A percentile compares a stretch with the other conserved stretches of the same genome.
phyloP scores from a whole-genome alignment of 345 rosid species.

The Zanthoxylum bungeanum region DNA sequence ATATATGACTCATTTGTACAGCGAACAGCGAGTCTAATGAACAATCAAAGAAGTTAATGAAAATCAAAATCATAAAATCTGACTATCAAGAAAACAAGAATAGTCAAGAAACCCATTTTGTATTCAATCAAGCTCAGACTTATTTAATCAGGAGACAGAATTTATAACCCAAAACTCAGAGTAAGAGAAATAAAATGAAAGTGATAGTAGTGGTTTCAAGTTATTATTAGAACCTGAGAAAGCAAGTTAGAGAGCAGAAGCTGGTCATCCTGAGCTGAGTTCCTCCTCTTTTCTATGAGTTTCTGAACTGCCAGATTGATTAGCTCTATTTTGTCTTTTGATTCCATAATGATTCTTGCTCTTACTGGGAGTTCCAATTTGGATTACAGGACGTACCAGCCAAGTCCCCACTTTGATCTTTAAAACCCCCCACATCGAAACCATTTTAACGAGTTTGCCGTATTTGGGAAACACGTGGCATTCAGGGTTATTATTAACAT shows the following conservation, averaged over 20 bases:
- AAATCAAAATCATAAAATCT: background rate
- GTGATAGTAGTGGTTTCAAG: background rate
- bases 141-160: background rate
- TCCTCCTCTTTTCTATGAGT: conserved; percentile 39
- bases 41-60: too few relatives aligned
- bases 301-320: conserved; percentile 46
- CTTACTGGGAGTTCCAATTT: background rate
- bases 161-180: background rate
- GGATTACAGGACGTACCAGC: too few relatives aligned
- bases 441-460: background rate
- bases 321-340: conserved; percentile 38
- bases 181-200: background rate
- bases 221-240: conserved; percentile 44
- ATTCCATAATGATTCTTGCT: conserved; percentile 27
- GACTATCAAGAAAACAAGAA: background rate
- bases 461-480: background rate
- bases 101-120: background rate
- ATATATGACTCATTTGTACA: background rate
- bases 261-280: conserved; percentile 35
- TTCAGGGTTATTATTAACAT: background rate
- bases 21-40: background rate
- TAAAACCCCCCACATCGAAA: background rate
- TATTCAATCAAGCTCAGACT: background rate
- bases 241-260: conserved; percentile 52
- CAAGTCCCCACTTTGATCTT: too few relatives aligned